phyloP scores from a whole-genome alignment of 1,284 basidiomycete species.

The Cryptococcus maquisensis region DNA sequence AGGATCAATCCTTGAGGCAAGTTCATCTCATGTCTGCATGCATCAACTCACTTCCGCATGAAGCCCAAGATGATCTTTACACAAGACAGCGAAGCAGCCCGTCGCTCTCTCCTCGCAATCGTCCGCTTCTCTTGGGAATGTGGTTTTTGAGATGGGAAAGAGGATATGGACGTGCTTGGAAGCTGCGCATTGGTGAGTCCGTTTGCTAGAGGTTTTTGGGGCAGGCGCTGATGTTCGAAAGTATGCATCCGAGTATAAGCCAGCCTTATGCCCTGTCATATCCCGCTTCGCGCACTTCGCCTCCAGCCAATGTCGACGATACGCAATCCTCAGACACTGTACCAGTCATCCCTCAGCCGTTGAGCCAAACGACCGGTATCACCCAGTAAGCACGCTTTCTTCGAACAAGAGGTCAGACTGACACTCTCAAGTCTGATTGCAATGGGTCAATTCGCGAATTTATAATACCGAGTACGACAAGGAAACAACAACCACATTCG shows the following conservation, averaged over 20 bases:
- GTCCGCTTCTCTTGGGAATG: conserved; percentile 11
- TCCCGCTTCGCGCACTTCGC: conserved; percentile 12
- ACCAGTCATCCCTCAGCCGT: conserved; percentile 7
- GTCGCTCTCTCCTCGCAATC: conserved; percentile 8
- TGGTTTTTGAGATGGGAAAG: conserved; percentile 9
- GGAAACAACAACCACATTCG: conserved; percentile 5
- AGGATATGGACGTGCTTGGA: conserved; percentile 18
- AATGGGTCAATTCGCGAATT: conserved; percentile 13
- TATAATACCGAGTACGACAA: conserved; percentile 11
- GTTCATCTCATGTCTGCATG: background rate
- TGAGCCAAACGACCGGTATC: conserved; percentile 9
- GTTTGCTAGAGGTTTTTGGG: background rate
- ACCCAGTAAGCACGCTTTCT: conserved; percentile 1
- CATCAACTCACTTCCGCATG: background rate
- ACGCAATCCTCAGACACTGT: conserved; percentile 8
- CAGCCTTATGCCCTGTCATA: conserved; percentile 14
- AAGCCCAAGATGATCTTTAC: conserved; percentile 10
- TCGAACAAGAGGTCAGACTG: too few species aligned
- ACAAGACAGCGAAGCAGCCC: conserved; percentile 4
- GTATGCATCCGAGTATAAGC: background rate
- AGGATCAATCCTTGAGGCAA: background rate
- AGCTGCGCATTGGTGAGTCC: conserved; percentile 14
- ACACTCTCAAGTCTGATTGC: background rate
- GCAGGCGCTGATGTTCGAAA: background rate
- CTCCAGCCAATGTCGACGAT: conserved; percentile 19